A percentile compares a stretch with the other conserved stretches of the same genome.
phyloP scores from a whole-genome alignment of 129 eudicot genomes.

The Tagetes erecta region DNA sequence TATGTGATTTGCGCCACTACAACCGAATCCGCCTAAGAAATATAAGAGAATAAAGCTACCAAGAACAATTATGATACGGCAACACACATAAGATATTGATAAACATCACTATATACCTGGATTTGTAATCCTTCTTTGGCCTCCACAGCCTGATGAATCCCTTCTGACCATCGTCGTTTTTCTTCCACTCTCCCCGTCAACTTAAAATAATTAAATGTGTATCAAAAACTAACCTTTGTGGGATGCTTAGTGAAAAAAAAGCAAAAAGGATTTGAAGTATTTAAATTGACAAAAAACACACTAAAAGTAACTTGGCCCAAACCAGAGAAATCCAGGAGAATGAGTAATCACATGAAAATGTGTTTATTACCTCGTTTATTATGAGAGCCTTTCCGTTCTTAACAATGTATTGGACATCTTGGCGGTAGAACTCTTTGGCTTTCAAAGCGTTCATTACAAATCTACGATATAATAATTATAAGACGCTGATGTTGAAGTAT shows the following conservation, averaged over 20 bases:
- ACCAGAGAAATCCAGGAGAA: conserved; percentile 15
- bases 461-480: conserved; percentile 45
- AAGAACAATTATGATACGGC: background rate
- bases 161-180: conserved; percentile 94
- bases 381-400: conserved; percentile 88
- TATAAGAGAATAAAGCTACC: conserved; percentile 6
- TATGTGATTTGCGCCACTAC: conserved; percentile 96
- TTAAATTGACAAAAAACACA: background rate
- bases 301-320: background rate
- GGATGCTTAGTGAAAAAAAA: background rate
- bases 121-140: conserved; percentile 93
- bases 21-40: conserved; percentile 77
- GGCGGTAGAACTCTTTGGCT: conserved; percentile 94
- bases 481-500: conserved; percentile 14
- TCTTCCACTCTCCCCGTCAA: conserved; percentile 99
- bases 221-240: background rate
- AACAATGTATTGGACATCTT: conserved; percentile 93
- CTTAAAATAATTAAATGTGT: conserved; percentile 37
- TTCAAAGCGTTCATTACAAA: conserved; percentile 93
- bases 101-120: conserved; percentile 49
- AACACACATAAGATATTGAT: conserved; percentile 10
- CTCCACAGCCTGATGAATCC: conserved; percentile 98
- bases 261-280: background rate
- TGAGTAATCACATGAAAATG: conserved; percentile 6
- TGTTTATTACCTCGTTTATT: conserved; percentile 72